Conservation (phyloP, 768 basidiomycete genomes). For the Hygrocybe coccinea region DNA sequence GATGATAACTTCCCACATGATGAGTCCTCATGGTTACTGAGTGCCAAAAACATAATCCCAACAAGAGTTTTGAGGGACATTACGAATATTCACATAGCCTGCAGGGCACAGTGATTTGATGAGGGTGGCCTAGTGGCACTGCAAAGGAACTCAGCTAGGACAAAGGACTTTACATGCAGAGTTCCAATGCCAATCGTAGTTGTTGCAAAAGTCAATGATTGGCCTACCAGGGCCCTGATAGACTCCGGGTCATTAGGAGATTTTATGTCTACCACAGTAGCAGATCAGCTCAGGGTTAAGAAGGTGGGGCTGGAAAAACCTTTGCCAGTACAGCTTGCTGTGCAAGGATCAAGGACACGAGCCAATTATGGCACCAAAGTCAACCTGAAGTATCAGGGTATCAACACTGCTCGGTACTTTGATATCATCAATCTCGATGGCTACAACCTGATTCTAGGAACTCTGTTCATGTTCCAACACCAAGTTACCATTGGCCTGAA, state of each 20-base stretch:
- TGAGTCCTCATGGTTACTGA: not conserved
- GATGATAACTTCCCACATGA: not conserved
- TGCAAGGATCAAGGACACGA: constrained; percentile 34
- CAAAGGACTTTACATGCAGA: constrained; percentile 8
- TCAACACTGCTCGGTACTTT: constrained; percentile 28
- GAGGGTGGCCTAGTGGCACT: not conserved
- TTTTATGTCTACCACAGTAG: constrained; percentile 33
- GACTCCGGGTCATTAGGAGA: constrained; percentile 38
- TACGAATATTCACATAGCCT: not conserved
- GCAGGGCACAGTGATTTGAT: not conserved
- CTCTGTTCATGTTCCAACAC: constrained; percentile 33
- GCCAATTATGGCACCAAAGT: constrained; percentile 26
- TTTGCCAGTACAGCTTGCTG: constrained; percentile 34
- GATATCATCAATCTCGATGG: constrained; percentile 35
- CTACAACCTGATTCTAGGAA: constrained; percentile 39
- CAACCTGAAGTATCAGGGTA: constrained; percentile 30
- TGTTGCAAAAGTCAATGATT: constrained; percentile 26
- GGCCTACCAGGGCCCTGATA: constrained; percentile 30
- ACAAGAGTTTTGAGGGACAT: not conserved
- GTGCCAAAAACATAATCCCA: not conserved
- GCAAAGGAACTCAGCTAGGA: constrained; percentile 7
- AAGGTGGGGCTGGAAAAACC: constrained; percentile 26
- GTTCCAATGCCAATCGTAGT: constrained; percentile 31
- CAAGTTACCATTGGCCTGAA: constrained; percentile 26
- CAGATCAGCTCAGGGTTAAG: constrained; percentile 32